Percentiles rank a stretch among this genome's conserved stretches.
phyloP scores from a whole-genome alignment of 1,139 yeast genomes.

The Debaryomyces singareniensis region DNA sequence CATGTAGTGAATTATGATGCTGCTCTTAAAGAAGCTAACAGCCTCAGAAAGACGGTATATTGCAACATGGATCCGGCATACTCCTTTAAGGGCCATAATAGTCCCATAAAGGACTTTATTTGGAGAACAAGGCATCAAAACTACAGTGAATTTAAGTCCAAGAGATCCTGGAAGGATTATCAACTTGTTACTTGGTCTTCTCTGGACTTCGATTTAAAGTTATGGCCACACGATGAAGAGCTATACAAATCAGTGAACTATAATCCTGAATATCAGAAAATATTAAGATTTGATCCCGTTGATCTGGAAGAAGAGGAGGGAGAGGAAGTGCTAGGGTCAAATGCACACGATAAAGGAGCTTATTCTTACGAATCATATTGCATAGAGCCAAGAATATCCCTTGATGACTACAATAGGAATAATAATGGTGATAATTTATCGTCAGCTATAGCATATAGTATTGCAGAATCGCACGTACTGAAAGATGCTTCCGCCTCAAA shows the following conservation, averaged over 20 bases:
- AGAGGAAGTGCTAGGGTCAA: slow-evolving; percentile 1
- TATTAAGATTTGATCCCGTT: slow-evolving; percentile 14
- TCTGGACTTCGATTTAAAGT: slow-evolving; percentile 67
- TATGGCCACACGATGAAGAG: slow-evolving; percentile 71
- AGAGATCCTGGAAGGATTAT: slow-evolving; percentile 65
- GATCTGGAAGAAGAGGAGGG: slow-evolving; percentile 14
- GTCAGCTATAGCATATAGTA: slow-evolving; percentile 26
- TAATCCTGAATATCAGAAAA: slow-evolving; percentile 32
- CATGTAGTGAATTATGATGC: slow-evolving; percentile 55
- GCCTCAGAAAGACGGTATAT: slow-evolving; percentile 21
- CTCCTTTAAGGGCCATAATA: slow-evolving; percentile 74
- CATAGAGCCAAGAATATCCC: slow-evolving; percentile 31
- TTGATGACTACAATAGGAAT: slow-evolving; percentile 27
- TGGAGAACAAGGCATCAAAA: slow-evolving; percentile 62
- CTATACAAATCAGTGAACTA: slow-evolving; percentile 56
- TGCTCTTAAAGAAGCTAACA: slow-evolving; percentile 34
- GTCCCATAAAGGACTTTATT: slow-evolving; percentile 78
- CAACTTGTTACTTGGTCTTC: slow-evolving; percentile 93
- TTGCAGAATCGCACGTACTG: slow-evolving; percentile 24
- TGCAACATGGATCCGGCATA: slow-evolving; percentile 40
- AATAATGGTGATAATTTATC: slow-evolving; percentile 33
- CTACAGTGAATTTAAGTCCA: slow-evolving; percentile 32
- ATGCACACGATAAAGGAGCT: slow-evolving; percentile 2
- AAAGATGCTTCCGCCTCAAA: slow-evolving; percentile 24
- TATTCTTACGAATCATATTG: slow-evolving; percentile 31